A percentile compares a stretch with the other conserved stretches of the same genome.
These are phyloP conservation scores for Mitragyna speciosa DNA, from an alignment of 257 asterid species.

Conservation along the genomic window DNA sequence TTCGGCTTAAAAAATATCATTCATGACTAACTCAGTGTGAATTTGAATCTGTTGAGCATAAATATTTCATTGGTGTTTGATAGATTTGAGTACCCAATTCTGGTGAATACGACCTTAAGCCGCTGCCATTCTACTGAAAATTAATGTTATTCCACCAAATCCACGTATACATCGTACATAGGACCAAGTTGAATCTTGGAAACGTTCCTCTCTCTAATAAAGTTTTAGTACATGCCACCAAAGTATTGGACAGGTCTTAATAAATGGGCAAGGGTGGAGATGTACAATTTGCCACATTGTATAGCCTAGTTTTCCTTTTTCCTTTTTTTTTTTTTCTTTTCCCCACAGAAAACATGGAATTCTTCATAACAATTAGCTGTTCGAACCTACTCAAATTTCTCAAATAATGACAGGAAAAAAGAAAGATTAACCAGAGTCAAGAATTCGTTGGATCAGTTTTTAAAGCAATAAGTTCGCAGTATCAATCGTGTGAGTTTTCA, in stretches of 20 bases:
- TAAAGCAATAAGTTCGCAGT: background rate
- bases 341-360: too few species aligned
- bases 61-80: background rate
- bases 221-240: background rate
- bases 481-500: background rate
- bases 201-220: too few species aligned
- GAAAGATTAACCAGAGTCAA: background rate
- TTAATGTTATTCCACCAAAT: background rate
- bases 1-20: background rate
- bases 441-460: background rate
- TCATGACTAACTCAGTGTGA: background rate
- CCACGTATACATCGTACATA: background rate
- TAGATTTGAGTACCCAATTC: background rate
- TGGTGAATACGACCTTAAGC: background rate
- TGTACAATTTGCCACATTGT: background rate
- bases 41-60: background rate
- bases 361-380: background rate
- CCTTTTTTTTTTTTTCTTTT: too few species aligned
- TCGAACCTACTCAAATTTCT: background rate
- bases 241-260: background rate
- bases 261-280: background rate
- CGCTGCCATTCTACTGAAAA: background rate
- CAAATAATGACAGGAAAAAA: background rate
- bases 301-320: background rate
- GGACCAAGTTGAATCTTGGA: too few species aligned